Evolutionary conservation across 1,139 yeast species (phyloP).

Genomic region (Kodamaea suecica): DNA sequence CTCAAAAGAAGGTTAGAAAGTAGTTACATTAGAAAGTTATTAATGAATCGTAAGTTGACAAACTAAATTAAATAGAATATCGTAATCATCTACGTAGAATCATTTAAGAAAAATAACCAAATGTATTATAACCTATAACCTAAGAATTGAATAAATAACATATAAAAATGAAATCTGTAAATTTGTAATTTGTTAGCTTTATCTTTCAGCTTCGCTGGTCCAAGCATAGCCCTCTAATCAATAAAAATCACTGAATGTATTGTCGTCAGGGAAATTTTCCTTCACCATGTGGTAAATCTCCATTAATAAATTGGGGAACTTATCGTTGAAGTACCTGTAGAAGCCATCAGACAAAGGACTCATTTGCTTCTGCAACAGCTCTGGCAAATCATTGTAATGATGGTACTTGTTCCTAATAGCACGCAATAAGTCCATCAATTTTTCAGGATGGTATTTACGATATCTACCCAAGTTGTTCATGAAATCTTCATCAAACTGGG

Average conservation of each 20-base stretch:
- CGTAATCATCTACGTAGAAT: no score
- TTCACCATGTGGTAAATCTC: slow-evolving; percentile 66
- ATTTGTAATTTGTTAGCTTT: not conserved
- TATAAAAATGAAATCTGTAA: slow-evolving; percentile 1
- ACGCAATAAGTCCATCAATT: slow-evolving; percentile 78
- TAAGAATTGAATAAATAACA: slow-evolving; percentile 4
- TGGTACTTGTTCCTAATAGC: slow-evolving; percentile 91
- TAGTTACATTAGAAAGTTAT: no score
- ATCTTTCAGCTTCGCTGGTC: no score
- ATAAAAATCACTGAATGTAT: slow-evolving; percentile 54
- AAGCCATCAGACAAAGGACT: slow-evolving; percentile 84
- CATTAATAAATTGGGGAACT: slow-evolving; percentile 79
- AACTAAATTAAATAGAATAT: no score
- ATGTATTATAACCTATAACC: slow-evolving; percentile 6
- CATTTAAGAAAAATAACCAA: slow-evolving; percentile 3
- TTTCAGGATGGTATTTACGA: slow-evolving; percentile 78
- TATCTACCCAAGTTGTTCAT: slow-evolving; percentile 85
- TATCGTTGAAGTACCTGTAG: slow-evolving; percentile 65
- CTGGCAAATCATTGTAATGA: slow-evolving; percentile 88
- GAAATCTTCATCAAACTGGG: slow-evolving; percentile 64
- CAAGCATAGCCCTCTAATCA: slow-evolving; percentile 14
- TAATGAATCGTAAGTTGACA: no score
- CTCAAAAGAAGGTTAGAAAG: slow-evolving; percentile 1
- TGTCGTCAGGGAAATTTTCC: slow-evolving; percentile 57
- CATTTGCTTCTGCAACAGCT: slow-evolving; percentile 54